A percentile compares a stretch with the other conserved stretches of the same genome.
Evolutionary conservation across 2,329 filamentous ascomycete genomes (phyloP).

Genomic region (Alternaria solani): DNA sequence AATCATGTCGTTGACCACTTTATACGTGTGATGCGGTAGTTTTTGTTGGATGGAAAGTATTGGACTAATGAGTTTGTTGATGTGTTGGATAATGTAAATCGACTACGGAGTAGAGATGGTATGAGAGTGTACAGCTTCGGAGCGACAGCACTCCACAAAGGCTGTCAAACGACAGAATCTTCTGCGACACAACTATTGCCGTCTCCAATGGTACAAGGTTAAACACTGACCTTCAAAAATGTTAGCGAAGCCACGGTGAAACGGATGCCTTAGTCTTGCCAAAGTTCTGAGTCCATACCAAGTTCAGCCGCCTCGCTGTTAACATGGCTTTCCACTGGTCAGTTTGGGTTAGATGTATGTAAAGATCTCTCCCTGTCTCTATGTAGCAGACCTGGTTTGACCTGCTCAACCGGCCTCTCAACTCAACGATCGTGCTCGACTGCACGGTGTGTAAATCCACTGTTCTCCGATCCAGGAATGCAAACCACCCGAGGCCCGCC

Average conservation of each 20-base stretch:
- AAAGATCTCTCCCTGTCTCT: not conserved
- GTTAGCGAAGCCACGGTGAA: too few species aligned
- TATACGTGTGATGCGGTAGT: not conserved
- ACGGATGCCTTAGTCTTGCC: not conserved
- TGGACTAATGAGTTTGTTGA: not conserved
- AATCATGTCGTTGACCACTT: not conserved
- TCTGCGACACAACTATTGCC: not conserved
- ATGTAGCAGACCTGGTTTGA: not conserved
- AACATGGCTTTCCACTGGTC: not conserved
- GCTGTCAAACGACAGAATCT: rapidly evolving
- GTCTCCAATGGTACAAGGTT: not conserved
- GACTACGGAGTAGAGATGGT: not conserved
- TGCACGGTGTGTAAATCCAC: too few species aligned
- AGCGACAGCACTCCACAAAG: not conserved
- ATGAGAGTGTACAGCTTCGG: not conserved
- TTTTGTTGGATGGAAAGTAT: not conserved
- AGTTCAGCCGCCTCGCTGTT: not conserved
- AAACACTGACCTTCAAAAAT: not conserved
- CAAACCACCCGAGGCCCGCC: not conserved
- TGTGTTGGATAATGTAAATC: not conserved
- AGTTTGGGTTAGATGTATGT: not conserved
- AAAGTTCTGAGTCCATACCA: not conserved
- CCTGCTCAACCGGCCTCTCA: not conserved
- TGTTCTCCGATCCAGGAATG: not conserved
- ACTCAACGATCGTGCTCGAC: not conserved